Percentiles rank a stretch among this genome's conserved stretches.
phyloP scores from a whole-genome alignment of 2,329 filamentous ascomycete species.

The Nemania diffusa region DNA sequence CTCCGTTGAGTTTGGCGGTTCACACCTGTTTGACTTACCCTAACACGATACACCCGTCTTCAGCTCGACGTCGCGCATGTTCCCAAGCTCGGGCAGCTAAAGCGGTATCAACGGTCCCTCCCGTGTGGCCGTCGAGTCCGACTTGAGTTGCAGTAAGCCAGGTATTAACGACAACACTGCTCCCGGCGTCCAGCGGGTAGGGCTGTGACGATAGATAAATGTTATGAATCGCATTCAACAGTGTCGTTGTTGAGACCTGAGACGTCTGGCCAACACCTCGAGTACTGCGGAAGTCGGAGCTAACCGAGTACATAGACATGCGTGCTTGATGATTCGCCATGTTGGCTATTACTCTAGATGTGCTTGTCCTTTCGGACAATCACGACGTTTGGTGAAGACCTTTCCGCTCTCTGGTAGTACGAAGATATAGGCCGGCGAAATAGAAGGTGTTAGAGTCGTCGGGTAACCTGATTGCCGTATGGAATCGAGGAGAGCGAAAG shows the following conservation, averaged over 20 bases:
- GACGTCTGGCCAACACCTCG: slow-evolving; percentile 73
- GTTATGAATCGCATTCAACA: slow-evolving; percentile 91
- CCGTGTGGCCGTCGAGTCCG: slow-evolving; percentile 73
- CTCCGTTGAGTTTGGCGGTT: neutral
- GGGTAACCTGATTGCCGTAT: neutral
- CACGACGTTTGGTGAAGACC: slow-evolving; percentile 45
- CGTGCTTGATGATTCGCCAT: slow-evolving; percentile 66
- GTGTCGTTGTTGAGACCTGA: slow-evolving; percentile 90
- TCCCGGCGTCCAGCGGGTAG: slow-evolving; percentile 89
- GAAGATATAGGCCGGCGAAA: neutral
- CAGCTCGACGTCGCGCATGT: slow-evolving; percentile 90
- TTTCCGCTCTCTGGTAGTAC: slow-evolving; percentile 2
- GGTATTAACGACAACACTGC: slow-evolving; percentile 93
- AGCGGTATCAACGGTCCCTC: slow-evolving; percentile 82
- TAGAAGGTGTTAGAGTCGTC: neutral
- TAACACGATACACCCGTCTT: slow-evolving; percentile 92
- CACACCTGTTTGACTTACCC: slow-evolving; percentile 69
- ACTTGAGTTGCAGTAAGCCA: slow-evolving; percentile 85
- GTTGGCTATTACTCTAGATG: slow-evolving; percentile 46
- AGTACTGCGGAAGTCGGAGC: slow-evolving; percentile 68
- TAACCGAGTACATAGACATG: slow-evolving; percentile 76
- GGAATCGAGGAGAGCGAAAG: slow-evolving; percentile 16
- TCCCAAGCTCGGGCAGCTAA: slow-evolving; percentile 91
- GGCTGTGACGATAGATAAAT: slow-evolving; percentile 84
- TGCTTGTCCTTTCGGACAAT: slow-evolving; percentile 55